A percentile compares a stretch with the other conserved stretches of the same genome.
These are phyloP conservation scores for Colletotrichum magnum DNA, from an alignment of 2,329 filamentous ascomycete species.

Conservation along the genomic window DNA sequence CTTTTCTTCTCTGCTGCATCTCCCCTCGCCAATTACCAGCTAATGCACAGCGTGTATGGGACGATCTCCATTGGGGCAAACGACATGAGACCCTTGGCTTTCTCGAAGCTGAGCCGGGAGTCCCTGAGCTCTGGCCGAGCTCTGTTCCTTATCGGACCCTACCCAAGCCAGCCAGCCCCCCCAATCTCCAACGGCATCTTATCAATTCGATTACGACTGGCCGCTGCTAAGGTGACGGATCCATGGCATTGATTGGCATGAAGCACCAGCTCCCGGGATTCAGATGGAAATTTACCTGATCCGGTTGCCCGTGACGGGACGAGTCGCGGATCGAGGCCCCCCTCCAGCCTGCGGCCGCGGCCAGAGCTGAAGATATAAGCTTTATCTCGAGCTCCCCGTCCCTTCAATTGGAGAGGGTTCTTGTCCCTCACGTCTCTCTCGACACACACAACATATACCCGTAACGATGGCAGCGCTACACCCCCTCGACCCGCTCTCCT, in stretches of 20 bases:
- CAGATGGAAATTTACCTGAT: slow-evolving; percentile 25
- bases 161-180: not conserved
- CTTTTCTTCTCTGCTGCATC: too few species aligned
- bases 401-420: not conserved
- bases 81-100: slow-evolving; percentile 1
- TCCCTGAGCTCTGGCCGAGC: slow-evolving; percentile 5
- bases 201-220: not conserved
- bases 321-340: slow-evolving; percentile 11
- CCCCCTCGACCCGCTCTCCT: slow-evolving; percentile 83
- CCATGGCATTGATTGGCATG: slow-evolving; percentile 24
- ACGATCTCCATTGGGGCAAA: slow-evolving; percentile 25
- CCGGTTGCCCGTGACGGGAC: slow-evolving; percentile 18
- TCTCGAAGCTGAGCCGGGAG: not conserved
- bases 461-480: slow-evolving; percentile 56
- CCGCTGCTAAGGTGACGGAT: not conserved
- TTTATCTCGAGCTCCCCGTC: slow-evolving; percentile 28
- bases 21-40: not conserved
- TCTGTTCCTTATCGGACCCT: slow-evolving; percentile 19
- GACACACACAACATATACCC: not conserved
- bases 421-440: not conserved
- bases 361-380: slow-evolving; percentile 22
- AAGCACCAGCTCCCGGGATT: slow-evolving; percentile 12
- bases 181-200: slow-evolving; percentile 13
- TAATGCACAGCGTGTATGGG: slow-evolving; percentile 27
- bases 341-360: slow-evolving; percentile 9